Base-by-base conservation (phyloP, 2,329 filamentous ascomycete species). In the Xylaria sp. region DNA sequence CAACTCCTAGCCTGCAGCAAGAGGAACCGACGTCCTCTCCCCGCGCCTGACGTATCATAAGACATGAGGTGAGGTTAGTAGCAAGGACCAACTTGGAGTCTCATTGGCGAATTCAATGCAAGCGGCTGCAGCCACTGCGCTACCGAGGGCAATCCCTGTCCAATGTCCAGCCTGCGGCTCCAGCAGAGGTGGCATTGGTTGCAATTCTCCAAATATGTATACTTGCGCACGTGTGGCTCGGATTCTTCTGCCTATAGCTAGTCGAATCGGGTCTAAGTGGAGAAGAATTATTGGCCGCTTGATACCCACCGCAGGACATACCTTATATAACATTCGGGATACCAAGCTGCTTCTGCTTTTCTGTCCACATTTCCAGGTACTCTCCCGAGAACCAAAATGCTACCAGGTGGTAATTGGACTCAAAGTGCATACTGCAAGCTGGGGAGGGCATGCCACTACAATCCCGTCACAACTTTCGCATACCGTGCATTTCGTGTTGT, bases 21-120 rank as follows among this genome's bases (percentile, higher is more conserved):
- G 39, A 18, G 34, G 20, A 12, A 56, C 20, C 25, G 37, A 20
- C 12, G 46, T 23, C 15, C 25, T 37, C 54, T 52, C 59, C 41
- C 39, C 37, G 50, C 51, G 34, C 61, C 59, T 56, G 60, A 52
- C 46, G 44, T 60, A 69, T 61, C 63, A 64, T 59, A 28, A 55
- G 63, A 46, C 46, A 39, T 60, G 65, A 63, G 23, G 39, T 61
- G 64, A 68, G 57, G 70, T 72, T 58, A 46, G 55, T 54, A 60
- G 62, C 48, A 58, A 61, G 58, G 63, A 54, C 18, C 48, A 52
- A 48, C 44, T 28, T 62, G 28, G 20, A 46, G 54, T 58, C 48
- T 60, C 50, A 72, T 70, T 72, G 70, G 70, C 56, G 65, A 72
- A 68, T 70, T 65, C 50, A 41, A 61, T 46, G 55, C 46, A 63